Conservation (phyloP, 2,329 filamentous ascomycete species). For the Cephalotrichum gorgonifer region DNA sequence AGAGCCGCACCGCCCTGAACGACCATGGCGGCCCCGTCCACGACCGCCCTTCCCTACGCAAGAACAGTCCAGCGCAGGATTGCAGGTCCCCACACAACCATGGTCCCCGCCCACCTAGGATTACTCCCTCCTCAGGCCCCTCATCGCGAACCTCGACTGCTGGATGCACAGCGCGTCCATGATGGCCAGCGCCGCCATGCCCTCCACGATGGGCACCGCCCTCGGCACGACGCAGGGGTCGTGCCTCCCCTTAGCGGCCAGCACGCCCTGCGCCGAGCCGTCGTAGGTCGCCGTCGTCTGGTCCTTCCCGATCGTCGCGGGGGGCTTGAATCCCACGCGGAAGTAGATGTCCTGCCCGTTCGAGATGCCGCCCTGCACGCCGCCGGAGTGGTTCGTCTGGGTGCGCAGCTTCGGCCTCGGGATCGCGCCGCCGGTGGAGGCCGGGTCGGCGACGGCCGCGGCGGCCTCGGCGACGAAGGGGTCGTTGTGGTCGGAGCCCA, state of each 20-base stretch:
- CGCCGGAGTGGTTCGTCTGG: conserved; percentile 89
- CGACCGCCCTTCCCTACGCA: too few relatives aligned
- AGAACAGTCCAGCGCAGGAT: too few relatives aligned
- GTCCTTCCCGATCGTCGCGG: conserved; percentile 83
- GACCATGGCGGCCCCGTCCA: too few relatives aligned
- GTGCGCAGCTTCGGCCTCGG: conserved; percentile 55
- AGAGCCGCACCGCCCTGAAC: too few relatives aligned
- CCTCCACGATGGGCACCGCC: conserved; percentile 80
- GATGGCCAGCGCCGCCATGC: conserved; percentile 79
- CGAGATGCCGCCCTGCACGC: conserved; percentile 89
- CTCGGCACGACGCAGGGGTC: conserved; percentile 88
- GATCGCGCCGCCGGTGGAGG: conserved; percentile 31
- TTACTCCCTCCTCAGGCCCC: not conserved
- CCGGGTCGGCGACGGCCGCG: conserved; percentile 19
- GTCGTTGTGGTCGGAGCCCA: conserved; percentile 88
- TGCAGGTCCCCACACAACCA: too few relatives aligned
- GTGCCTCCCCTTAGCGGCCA: conserved; percentile 88
- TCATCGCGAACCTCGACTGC: conserved; percentile 41
- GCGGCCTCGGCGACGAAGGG: conserved; percentile 50
- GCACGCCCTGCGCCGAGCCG: conserved; percentile 55
- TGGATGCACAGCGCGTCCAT: conserved; percentile 84
- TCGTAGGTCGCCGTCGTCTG: conserved; percentile 78
- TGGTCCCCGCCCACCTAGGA: too few relatives aligned
- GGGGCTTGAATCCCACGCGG: conserved; percentile 87
- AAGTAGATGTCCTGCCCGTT: conserved; percentile 95